These are phyloP conservation scores for Passiflora organensis DNA, from an alignment of 345 rosid species.

Conservation along the genomic window DNA sequence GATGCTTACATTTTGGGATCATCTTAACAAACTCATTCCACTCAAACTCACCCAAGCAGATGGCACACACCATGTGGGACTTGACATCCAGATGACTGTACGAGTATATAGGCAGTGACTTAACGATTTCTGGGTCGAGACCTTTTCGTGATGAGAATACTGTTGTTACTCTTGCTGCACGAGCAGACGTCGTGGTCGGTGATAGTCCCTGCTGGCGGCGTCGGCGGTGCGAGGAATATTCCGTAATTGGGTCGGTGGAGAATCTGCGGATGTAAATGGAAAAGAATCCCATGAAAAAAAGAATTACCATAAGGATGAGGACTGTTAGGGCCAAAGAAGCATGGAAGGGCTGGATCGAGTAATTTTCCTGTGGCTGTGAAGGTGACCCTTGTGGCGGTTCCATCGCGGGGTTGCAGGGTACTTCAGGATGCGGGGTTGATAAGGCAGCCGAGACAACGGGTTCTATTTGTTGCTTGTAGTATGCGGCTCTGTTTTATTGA, in stretches of 20 bases:
- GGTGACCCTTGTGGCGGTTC: slow-evolving; percentile 8
- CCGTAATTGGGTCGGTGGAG: slow-evolving; percentile 16
- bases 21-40: slow-evolving; percentile 37
- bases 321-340: slow-evolving; percentile 43
- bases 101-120: slow-evolving; percentile 41
- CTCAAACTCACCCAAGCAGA: slow-evolving; percentile 60
- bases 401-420: neutral
- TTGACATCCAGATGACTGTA: slow-evolving; percentile 34
- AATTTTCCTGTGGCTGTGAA: slow-evolving; percentile 5
- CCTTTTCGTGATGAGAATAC: slow-evolving; percentile 22
- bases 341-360: slow-evolving; percentile 17
- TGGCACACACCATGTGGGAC: slow-evolving; percentile 42
- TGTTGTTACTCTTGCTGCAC: neutral
- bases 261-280: slow-evolving; percentile 49
- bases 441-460: too few relatives aligned
- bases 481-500: slow-evolving; percentile 24
- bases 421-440: neutral
- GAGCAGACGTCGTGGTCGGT: neutral
- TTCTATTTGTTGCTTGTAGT: slow-evolving; percentile 2
- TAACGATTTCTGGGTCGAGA: slow-evolving; percentile 31
- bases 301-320: slow-evolving; percentile 41
- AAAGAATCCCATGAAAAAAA: slow-evolving; percentile 57
- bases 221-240: slow-evolving; percentile 2
- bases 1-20: slow-evolving; percentile 47
- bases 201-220: slow-evolving; percentile 5